A percentile compares a stretch with the other conserved stretches of the same genome.
Conservation (phyloP, 805 yeast genomes). For the Wickerhamomyces alni region DNA sequence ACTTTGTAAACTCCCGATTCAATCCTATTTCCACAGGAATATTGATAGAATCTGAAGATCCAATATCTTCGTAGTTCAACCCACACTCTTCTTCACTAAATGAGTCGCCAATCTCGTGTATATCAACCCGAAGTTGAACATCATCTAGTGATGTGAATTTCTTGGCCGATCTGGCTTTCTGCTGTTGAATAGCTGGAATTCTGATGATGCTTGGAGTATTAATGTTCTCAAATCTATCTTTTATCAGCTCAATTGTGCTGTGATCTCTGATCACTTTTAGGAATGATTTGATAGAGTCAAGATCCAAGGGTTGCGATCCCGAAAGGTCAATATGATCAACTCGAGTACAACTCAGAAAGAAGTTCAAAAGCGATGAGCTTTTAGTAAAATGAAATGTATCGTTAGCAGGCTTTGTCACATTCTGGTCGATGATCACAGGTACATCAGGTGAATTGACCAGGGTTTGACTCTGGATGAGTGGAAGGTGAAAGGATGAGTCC, state of each 20-base stretch:
- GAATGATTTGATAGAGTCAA: not conserved
- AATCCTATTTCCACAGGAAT: not conserved
- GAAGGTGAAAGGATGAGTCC: not conserved
- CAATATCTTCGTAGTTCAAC: not conserved
- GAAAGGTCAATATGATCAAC: not conserved
- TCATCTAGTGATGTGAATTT: slow-evolving; percentile 1
- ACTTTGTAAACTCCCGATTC: not conserved
- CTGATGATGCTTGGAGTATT: not conserved
- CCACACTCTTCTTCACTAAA: not conserved
- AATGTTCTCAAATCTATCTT: not conserved
- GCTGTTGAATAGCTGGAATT: not conserved
- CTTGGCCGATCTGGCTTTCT: not conserved
- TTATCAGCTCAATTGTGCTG: not conserved
- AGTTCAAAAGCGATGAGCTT: not conserved
- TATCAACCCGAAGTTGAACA: not conserved
- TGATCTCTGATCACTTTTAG: not conserved
- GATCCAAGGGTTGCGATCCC: not conserved
- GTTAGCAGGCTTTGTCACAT: not conserved
- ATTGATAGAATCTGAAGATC: not conserved
- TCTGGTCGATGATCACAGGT: not conserved
- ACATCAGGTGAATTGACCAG: not conserved
- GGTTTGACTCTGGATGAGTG: not conserved
- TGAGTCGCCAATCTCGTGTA: not conserved
- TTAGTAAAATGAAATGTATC: not conserved
- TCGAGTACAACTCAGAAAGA: slow-evolving; percentile 1